Conservation (phyloP, 2,329 filamentous ascomycete genomes). For the Bipolaris gigantea region DNA sequence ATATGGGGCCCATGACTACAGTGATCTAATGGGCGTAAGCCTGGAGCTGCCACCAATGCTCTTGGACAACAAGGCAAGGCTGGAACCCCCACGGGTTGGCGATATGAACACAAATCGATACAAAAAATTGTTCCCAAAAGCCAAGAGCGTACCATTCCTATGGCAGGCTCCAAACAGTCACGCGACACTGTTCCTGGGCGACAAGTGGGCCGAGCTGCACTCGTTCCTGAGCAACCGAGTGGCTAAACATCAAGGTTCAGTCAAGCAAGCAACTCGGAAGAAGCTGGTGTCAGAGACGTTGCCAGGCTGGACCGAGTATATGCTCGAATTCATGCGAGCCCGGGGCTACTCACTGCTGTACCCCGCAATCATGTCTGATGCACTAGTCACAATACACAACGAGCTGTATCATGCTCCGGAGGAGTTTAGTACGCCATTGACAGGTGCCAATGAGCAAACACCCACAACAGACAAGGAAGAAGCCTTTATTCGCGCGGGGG, state of each 20-base stretch:
- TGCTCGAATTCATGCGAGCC: slow-evolving; percentile 73
- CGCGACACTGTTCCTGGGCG: slow-evolving; percentile 78
- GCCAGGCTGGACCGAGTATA: slow-evolving; percentile 77
- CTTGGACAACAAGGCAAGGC: slow-evolving; percentile 62
- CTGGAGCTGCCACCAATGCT: slow-evolving; percentile 70
- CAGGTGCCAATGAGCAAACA: slow-evolving; percentile 3
- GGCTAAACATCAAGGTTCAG: slow-evolving; percentile 29
- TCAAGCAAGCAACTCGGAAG: slow-evolving; percentile 26
- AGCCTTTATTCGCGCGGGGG: slow-evolving; percentile 48
- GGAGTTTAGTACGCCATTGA: slow-evolving; percentile 51
- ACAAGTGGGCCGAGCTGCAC: slow-evolving; percentile 86
- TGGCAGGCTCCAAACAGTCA: slow-evolving; percentile 86
- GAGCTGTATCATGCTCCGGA: slow-evolving; percentile 76
- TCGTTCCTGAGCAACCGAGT: slow-evolving; percentile 71
- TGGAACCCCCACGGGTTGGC: slow-evolving; percentile 52
- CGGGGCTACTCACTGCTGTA: slow-evolving; percentile 81
- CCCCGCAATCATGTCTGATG: slow-evolving; percentile 59
- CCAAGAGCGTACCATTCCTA: slow-evolving; percentile 63
- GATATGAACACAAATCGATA: slow-evolving; percentile 45
- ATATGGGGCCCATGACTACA: slow-evolving; percentile 49
- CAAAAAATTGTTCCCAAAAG: slow-evolving; percentile 28
- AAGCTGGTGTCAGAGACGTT: slow-evolving; percentile 64
- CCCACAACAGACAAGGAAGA: slow-evolving; percentile 23
- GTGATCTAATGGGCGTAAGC: slow-evolving; percentile 73
- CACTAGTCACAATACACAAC: slow-evolving; percentile 73